phyloP scores from a whole-genome alignment of 2,329 filamentous ascomycete genomes.

The Pseudogymnoascus pannorum region DNA sequence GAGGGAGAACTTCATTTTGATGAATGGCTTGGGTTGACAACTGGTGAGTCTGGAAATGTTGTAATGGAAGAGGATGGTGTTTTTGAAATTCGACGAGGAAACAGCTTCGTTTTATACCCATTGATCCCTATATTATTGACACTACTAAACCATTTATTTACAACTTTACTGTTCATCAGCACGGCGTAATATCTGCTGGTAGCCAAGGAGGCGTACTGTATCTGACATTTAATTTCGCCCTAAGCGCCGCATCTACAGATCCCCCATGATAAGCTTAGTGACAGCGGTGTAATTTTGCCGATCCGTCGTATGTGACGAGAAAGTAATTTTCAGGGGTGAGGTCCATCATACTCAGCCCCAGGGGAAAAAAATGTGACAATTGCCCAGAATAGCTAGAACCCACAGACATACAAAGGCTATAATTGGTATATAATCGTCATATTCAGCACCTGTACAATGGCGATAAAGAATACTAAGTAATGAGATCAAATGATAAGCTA shows the following conservation, averaged over 20 bases:
- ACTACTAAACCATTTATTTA: background rate
- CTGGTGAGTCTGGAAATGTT: background rate
- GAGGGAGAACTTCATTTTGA: background rate
- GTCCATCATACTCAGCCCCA: background rate
- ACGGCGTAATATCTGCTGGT: background rate
- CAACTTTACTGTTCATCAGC: background rate
- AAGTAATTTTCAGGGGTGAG: background rate
- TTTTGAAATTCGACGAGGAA: background rate
- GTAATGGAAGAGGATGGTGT: background rate
- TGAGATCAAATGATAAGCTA: background rate
- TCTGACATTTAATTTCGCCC: background rate
- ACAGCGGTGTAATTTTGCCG: background rate
- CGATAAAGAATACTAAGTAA: background rate
- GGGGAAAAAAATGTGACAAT: background rate
- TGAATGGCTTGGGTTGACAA: background rate
- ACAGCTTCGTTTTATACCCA: background rate
- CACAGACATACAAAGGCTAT: background rate
- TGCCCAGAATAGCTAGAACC: background rate
- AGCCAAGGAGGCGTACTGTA: background rate
- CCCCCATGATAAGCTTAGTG: background rate
- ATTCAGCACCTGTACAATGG: background rate
- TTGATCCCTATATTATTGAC: background rate
- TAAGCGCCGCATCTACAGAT: background rate
- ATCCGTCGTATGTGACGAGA: background rate
- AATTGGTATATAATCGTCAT: background rate